Conservation (phyloP, 768 basidiomycete species). For the Punctularia strigosozonata region DNA sequence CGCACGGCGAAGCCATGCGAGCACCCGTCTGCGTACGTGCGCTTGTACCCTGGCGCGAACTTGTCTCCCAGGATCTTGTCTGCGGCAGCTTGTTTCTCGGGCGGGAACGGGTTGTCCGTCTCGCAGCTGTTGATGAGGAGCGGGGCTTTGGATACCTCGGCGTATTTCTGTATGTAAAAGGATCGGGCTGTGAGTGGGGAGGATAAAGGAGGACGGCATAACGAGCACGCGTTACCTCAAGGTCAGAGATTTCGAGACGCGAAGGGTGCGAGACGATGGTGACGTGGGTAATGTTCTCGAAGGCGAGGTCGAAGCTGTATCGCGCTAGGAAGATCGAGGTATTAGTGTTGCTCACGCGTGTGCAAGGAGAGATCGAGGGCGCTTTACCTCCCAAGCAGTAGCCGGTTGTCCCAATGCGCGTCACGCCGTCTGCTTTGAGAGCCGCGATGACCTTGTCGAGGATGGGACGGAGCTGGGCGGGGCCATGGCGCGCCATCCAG, state of each 20-base stretch:
- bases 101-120: constrained; percentile 37
- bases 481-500: constrained; percentile 34
- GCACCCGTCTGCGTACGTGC: constrained; percentile 34
- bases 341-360: background rate
- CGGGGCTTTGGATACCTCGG: constrained; percentile 32
- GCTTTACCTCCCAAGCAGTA: constrained; percentile 57
- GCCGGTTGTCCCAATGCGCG: constrained; percentile 44
- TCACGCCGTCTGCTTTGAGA: constrained; percentile 49
- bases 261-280: constrained; percentile 50
- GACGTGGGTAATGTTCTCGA: constrained; percentile 38
- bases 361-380: background rate
- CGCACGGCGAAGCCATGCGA: constrained; percentile 44
- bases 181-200: background rate
- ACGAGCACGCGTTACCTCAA: constrained; percentile 31
- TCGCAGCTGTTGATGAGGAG: constrained; percentile 62
- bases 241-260: constrained; percentile 41
- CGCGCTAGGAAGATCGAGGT: constrained; percentile 23
- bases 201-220: background rate
- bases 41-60: constrained; percentile 37
- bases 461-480: constrained; percentile 28
- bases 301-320: constrained; percentile 50
- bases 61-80: constrained; percentile 38
- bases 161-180: constrained; percentile 27
- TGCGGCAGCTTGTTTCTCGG: constrained; percentile 28
- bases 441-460: constrained; percentile 45